These are phyloP conservation scores for Pelargonium myrrhifolium DNA, from an alignment of 441 rosid species.

Conservation along the genomic window DNA sequence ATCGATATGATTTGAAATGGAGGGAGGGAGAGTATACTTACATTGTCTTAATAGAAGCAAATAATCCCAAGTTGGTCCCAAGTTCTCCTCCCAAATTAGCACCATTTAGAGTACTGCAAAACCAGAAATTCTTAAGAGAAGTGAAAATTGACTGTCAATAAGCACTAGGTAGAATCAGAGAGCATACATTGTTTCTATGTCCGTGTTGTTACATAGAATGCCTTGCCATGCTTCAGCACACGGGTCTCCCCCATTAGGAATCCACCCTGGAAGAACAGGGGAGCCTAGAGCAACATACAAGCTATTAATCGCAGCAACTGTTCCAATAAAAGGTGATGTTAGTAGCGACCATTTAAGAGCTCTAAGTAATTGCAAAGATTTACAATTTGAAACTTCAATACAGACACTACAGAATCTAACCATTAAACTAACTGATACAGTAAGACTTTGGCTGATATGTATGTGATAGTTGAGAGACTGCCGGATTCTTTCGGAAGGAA, in stretches of 20 bases:
- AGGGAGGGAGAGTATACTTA: slow-evolving; percentile 39
- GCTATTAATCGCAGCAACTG: slow-evolving; percentile 83
- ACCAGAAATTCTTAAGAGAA: background rate
- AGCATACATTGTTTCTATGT: slow-evolving; percentile 58
- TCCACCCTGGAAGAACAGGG: slow-evolving; percentile 88
- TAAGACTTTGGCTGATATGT: too few relatives aligned
- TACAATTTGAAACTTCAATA: background rate
- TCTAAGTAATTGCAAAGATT: background rate
- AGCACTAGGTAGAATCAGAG: background rate
- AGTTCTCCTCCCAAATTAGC: slow-evolving; percentile 91
- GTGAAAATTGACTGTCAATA: background rate
- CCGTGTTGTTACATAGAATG: slow-evolving; percentile 54
- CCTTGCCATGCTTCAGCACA: slow-evolving; percentile 97
- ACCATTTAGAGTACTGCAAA: slow-evolving; percentile 64
- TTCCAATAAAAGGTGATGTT: slow-evolving; percentile 32
- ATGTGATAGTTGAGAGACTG: background rate
- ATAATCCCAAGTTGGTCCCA: slow-evolving; percentile 52
- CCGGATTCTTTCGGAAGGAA: background rate
- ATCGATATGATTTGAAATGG: background rate
- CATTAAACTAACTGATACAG: background rate
- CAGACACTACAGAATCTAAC: background rate
- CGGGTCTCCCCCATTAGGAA: slow-evolving; percentile 87
- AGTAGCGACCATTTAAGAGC: slow-evolving; percentile 28
- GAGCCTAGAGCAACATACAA: slow-evolving; percentile 58
- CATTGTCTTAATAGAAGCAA: slow-evolving; percentile 70